A percentile compares a stretch with the other conserved stretches of the same genome.
phyloP scores from a whole-genome alignment of 306 rosid species.

The Cucumis cinereus region DNA sequence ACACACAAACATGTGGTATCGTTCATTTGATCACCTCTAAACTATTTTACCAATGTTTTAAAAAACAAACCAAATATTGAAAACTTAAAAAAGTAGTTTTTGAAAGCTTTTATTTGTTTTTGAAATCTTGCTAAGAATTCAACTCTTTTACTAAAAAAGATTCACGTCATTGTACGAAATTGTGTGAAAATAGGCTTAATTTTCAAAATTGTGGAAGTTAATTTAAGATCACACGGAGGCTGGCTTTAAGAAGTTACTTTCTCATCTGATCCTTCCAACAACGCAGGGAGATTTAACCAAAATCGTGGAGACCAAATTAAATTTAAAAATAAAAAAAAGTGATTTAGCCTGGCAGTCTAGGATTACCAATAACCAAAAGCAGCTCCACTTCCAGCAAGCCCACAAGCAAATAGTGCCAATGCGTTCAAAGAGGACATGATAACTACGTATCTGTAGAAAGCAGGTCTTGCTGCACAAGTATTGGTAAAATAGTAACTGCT shows the following conservation, averaged over 20 bases:
- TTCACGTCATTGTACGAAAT: too few relatives aligned
- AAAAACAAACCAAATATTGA: too few relatives aligned
- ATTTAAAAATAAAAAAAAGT: background rate
- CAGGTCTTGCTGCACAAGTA: constrained; percentile 73
- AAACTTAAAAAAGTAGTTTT: too few relatives aligned
- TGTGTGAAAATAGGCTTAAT: too few relatives aligned
- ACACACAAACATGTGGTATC: too few relatives aligned
- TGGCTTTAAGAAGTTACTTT: background rate
- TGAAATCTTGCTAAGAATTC: too few relatives aligned
- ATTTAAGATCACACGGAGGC: background rate
- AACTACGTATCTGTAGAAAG: constrained; percentile 69
- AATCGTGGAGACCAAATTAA: background rate
- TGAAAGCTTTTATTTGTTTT: too few relatives aligned
- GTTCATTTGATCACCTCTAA: too few relatives aligned
- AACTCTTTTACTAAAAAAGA: too few relatives aligned
- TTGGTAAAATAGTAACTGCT: background rate
- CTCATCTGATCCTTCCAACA: background rate
- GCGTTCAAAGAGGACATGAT: constrained; percentile 59
- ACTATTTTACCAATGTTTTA: too few relatives aligned
- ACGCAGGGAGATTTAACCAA: background rate
- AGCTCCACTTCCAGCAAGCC: constrained; percentile 58
- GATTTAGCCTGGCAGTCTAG: background rate
- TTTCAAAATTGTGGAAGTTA: background rate
- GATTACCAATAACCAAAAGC: constrained; percentile 72
- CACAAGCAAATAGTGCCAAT: constrained; percentile 54